phyloP scores from a whole-genome alignment of 2,329 filamentous ascomycete genomes.

The Fusarium graminum region DNA sequence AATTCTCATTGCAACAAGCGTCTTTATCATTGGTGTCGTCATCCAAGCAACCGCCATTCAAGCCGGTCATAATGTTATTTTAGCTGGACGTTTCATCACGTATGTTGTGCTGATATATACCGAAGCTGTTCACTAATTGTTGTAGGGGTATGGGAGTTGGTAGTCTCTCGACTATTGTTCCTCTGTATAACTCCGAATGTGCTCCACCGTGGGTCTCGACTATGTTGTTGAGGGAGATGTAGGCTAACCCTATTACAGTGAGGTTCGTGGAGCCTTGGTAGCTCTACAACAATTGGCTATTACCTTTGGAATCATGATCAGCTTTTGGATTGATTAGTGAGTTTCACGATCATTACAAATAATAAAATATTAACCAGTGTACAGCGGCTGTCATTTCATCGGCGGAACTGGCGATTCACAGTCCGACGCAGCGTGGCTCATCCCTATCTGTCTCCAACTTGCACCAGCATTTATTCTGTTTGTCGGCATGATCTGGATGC shows the following conservation, averaged over 20 bases:
- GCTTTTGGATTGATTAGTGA: conserved; percentile 72
- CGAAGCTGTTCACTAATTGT: not conserved
- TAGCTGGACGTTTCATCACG: conserved; percentile 80
- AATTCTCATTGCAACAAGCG: conserved; percentile 72
- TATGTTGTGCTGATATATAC: conserved; percentile 36
- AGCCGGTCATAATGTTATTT: conserved; percentile 69
- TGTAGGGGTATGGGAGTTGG: conserved; percentile 74
- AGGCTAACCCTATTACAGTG: conserved; percentile 34
- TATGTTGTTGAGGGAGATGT: fast-evolving
- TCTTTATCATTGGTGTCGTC: conserved; percentile 79
- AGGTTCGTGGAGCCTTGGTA: conserved; percentile 59
- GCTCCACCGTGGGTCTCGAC: conserved; percentile 55
- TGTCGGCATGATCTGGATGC: conserved; percentile 82
- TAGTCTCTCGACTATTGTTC: conserved; percentile 75
- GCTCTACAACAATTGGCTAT: conserved; percentile 67
- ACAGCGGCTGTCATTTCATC: conserved; percentile 72
- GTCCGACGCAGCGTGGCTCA: conserved; percentile 77
- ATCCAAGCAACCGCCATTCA: conserved; percentile 73
- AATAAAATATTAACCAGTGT: fast-evolving
- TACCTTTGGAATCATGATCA: conserved; percentile 73
- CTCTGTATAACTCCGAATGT: conserved; percentile 64
- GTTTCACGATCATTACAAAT: not conserved
- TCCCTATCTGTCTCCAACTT: conserved; percentile 79
- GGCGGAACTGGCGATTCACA: conserved; percentile 67
- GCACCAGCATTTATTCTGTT: conserved; percentile 75